phyloP scores from a whole-genome alignment of 164 flowering plant genomes.

The Houttuynia cordata region DNA sequence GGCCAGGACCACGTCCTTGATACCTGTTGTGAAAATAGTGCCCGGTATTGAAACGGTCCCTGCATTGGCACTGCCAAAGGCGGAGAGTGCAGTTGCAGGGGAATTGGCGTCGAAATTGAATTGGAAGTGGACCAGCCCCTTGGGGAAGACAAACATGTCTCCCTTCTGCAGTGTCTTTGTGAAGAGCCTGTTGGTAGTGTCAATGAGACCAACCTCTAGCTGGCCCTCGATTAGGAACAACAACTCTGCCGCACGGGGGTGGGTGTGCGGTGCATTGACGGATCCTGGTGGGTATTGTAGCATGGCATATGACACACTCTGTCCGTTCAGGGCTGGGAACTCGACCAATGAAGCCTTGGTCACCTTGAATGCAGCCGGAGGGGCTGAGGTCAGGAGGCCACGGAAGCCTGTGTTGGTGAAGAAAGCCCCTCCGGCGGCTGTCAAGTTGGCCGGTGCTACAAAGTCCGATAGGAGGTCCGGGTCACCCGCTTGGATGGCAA shows the following conservation, averaged over 20 bases:
- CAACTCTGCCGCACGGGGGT: slow-evolving; percentile 28
- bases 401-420: slow-evolving; percentile 7
- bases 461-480: too few relatives aligned
- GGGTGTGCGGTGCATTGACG: slow-evolving; percentile 24
- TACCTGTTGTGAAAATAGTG: slow-evolving; percentile 12
- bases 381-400: slow-evolving; percentile 1
- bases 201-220: slow-evolving; percentile 17
- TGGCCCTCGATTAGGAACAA: slow-evolving; percentile 12
- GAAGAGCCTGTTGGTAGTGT: slow-evolving; percentile 17
- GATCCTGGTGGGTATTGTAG: slow-evolving; percentile 16
- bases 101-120: slow-evolving; percentile 2
- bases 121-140: slow-evolving; percentile 14
- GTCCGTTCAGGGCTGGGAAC: slow-evolving; percentile 22
- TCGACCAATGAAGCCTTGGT: slow-evolving; percentile 19
- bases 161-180: slow-evolving; percentile 15
- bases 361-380: slow-evolving; percentile 10
- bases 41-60: slow-evolving; percentile 12
- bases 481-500: too few relatives aligned
- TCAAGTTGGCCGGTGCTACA: too few relatives aligned
- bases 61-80: slow-evolving; percentile 13
- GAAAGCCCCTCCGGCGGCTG: too few relatives aligned
- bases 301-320: slow-evolving; percentile 21
- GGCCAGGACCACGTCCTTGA: slow-evolving; percentile 11
- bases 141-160: slow-evolving; percentile 23
- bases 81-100: slow-evolving; percentile 18